A percentile compares a stretch with the other conserved stretches of the same genome.
Evolutionary conservation across 108 stramenopile genomes (phyloP).

Genomic region (Nannochloropsis salina): DNA sequence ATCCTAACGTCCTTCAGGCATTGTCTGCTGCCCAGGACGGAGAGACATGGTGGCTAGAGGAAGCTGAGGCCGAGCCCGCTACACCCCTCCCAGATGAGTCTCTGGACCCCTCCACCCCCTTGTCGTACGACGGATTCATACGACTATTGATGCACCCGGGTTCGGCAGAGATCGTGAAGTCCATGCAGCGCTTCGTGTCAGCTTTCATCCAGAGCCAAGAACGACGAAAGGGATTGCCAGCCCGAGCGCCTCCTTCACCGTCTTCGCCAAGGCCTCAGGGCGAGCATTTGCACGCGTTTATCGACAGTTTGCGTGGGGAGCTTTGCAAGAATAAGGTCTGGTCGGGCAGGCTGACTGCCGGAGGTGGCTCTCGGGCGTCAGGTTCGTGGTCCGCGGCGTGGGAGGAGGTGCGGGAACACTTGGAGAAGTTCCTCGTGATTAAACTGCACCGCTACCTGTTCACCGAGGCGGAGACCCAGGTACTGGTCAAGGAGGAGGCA

Average conservation of each 20-base stretch:
- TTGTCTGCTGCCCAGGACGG: not conserved
- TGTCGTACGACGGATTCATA: not conserved
- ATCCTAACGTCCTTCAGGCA: not conserved
- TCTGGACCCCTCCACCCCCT: not conserved
- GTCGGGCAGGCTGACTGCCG: not conserved
- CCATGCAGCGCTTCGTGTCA: not conserved
- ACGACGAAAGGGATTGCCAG: not conserved
- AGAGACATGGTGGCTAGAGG: not conserved
- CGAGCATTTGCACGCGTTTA: conserved; percentile 12
- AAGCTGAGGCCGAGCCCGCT: not conserved
- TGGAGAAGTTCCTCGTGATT: not conserved
- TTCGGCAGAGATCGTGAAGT: not conserved
- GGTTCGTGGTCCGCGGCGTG: not conserved
- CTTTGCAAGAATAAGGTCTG: not conserved
- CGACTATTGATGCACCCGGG: not conserved
- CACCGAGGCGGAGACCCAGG: conserved; percentile 13
- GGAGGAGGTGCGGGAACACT: not conserved
- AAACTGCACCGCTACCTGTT: not conserved
- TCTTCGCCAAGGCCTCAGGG: not conserved
- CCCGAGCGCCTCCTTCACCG: not conserved
- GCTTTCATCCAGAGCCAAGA: conserved; percentile 15
- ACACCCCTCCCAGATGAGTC: not conserved
- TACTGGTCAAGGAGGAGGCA: not conserved
- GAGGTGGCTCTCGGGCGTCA: not conserved
- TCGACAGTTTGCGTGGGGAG: not conserved